Conservation (phyloP, 2,329 filamentous ascomycete species). For the Diaporthe citriasiana region DNA sequence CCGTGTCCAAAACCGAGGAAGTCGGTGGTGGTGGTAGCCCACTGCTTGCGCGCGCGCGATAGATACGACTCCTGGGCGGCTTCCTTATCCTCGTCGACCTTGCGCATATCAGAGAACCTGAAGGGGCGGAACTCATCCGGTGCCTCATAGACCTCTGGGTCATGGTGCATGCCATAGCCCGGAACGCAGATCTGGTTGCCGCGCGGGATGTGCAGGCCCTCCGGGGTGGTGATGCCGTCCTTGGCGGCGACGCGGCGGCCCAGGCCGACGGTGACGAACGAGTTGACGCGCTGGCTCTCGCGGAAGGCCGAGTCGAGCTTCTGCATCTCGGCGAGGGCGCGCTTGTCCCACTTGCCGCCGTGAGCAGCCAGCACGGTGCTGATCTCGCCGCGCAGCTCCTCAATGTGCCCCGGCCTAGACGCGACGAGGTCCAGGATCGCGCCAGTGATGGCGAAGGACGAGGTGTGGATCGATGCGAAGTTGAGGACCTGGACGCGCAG, state of each 20-base stretch:
- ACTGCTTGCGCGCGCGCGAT: conserved; percentile 40
- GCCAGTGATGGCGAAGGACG: conserved; percentile 56
- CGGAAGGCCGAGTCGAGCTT: conserved; percentile 58
- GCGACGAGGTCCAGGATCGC: conserved; percentile 53
- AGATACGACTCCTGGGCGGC: conserved; percentile 17
- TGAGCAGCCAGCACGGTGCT: conserved; percentile 44
- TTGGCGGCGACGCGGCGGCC: conserved; percentile 54
- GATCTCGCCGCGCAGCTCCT: conserved; percentile 54
- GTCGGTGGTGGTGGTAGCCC: conserved; percentile 43
- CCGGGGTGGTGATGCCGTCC: conserved; percentile 51
- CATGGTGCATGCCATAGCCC: conserved; percentile 52
- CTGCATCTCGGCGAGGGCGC: conserved; percentile 53
- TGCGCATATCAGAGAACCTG: conserved; percentile 48
- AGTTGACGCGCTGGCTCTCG: conserved; percentile 58
- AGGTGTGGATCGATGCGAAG: conserved; percentile 57
- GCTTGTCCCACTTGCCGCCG: conserved; percentile 52
- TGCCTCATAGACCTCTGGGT: conserved; percentile 51
- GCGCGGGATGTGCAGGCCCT: conserved; percentile 51
- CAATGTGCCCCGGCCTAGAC: conserved; percentile 45
- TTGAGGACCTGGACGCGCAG: conserved; percentile 40
- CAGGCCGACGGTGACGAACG: conserved; percentile 54
- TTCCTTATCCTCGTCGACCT: conserved; percentile 8
- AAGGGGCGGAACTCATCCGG: conserved; percentile 55
- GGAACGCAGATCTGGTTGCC: conserved; percentile 55
- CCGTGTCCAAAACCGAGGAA: conserved; percentile 56